These are phyloP conservation scores for Diversispora epigaea DNA, from an alignment of 192 early-diverging fungal genomes.

Conservation along the genomic window DNA sequence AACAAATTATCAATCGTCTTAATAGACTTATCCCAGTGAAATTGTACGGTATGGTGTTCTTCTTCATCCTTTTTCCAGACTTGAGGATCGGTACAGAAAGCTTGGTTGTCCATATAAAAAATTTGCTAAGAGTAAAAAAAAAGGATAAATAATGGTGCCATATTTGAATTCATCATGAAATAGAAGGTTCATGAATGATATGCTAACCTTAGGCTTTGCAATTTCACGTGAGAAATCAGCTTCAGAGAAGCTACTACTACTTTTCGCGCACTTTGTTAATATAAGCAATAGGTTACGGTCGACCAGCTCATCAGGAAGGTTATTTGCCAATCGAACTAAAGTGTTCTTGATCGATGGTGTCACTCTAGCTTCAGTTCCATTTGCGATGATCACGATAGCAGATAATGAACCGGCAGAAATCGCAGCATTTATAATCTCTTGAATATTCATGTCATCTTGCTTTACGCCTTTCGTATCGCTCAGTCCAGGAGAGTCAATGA, in stretches of 20 bases:
- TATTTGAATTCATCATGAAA: not conserved
- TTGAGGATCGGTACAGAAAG: constrained; percentile 10
- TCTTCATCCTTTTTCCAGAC: constrained; percentile 15
- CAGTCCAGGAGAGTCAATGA: constrained; percentile 19
- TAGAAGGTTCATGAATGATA: not conserved
- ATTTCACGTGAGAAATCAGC: not conserved
- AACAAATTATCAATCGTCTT: constrained; percentile 1
- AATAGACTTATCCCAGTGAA: not conserved
- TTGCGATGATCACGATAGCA: constrained; percentile 8
- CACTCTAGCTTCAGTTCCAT: constrained; percentile 23
- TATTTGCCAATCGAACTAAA: constrained; percentile 15
- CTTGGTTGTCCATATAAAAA: constrained; percentile 12
- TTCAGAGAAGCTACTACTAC: not conserved
- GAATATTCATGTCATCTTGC: constrained; percentile 14
- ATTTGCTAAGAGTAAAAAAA: not conserved
- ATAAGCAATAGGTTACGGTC: not conserved
- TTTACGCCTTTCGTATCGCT: constrained; percentile 16
- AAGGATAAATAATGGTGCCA: not conserved
- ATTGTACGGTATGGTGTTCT: not conserved
- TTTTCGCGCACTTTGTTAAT: not conserved
- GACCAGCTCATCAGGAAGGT: not conserved
- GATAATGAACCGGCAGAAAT: constrained; percentile 21
- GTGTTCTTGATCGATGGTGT: constrained; percentile 3
- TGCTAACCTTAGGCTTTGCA: not conserved
- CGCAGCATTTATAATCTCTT: constrained; percentile 12